Base-by-base conservation (phyloP, 306 rosid species). In the Glycine tomentella region DNA sequence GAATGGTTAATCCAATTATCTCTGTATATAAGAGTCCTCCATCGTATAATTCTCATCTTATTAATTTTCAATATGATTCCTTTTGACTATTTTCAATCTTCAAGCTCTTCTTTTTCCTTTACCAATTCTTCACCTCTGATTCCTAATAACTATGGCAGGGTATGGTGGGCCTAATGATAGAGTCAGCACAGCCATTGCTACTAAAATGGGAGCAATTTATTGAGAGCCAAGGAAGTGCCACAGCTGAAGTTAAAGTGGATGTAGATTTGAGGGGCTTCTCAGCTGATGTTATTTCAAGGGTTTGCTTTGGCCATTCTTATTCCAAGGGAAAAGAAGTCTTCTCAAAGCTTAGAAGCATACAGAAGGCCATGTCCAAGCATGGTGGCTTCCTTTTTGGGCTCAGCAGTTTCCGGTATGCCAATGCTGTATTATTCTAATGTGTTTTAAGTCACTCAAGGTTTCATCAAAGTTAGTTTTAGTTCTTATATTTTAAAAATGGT, bases 221-320 rank as follows among this genome's bases (percentile, higher is more conserved):
- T 51, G 92, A 86, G 66, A 85, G 15, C 0, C 82, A 84, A 67
- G 91, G 87, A 15, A 82, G 76, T 33, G 72, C 2, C 61, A 45
- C 49, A 65, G 92, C 89, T 12, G 96, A 93, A 77, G 85, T 95
- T 63, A 80, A 83, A 69, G 97, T 95, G 11, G 96, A 90, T 74
- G 90, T 57, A 53, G 94, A 90, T 77, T 73, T 95, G 78, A 89
- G 93, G 42, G 80, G 75, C 25, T 75, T 90, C 55, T 92, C 99
- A 7, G 98, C 96, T 33, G 98, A 95, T 25, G 99, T 93, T 31
- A 95, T 95, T 70, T 89, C 99, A 55, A 90, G 94, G 87, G 92
- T 92, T 65, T 95, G 97, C 81, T 95, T 95, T 71, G 99, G 99
- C 16, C 91, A 91, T 86, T 93, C 93, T 51, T 93, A 88, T 46